A percentile compares a stretch with the other conserved stretches of the same genome.
phyloP scores from a whole-genome alignment of 2,329 filamentous ascomycete species.

The Fusarium palustre region DNA sequence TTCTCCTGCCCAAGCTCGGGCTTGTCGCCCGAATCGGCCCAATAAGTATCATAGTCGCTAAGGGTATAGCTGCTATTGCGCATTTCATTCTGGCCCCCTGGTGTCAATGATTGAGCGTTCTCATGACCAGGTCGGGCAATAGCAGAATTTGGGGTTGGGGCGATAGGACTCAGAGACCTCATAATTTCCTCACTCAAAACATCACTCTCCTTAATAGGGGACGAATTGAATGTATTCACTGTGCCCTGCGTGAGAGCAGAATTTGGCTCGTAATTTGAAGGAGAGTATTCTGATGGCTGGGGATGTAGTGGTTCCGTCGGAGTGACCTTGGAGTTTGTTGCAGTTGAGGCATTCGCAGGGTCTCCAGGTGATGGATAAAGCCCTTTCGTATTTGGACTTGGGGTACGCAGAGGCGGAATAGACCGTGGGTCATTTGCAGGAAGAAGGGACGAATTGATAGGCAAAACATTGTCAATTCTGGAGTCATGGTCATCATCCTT shows the following conservation, averaged over 20 bases:
- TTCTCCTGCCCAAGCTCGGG: conserved; percentile 16
- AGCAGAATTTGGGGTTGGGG: conserved; percentile 39
- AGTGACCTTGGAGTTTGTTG: conserved; percentile 48
- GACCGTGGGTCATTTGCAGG: conserved; percentile 41
- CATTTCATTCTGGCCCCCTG: conserved; percentile 28
- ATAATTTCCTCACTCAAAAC: conserved; percentile 80
- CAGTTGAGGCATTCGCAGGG: conserved; percentile 8
- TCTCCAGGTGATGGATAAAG: conserved; percentile 19
- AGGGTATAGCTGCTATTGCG: conserved; percentile 73
- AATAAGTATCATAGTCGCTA: conserved; percentile 76
- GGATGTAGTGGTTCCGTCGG: conserved; percentile 61
- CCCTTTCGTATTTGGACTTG: conserved; percentile 47
- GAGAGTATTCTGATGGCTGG: conserved; percentile 51
- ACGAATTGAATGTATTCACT: conserved; percentile 62
- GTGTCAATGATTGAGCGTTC: conserved; percentile 33
- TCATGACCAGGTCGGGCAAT: conserved; percentile 28
- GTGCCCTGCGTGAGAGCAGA: conserved; percentile 58
- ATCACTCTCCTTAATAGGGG: conserved; percentile 76
- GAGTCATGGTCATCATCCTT: neutral
- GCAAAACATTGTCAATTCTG: neutral
- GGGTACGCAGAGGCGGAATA: conserved; percentile 52
- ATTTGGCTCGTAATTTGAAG: conserved; percentile 52
- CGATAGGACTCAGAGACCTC: conserved; percentile 70
- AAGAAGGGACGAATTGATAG: conserved; percentile 19
- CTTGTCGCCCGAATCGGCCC: conserved; percentile 57